These are phyloP conservation scores for Malus hybrid DNA, from an alignment of 331 rosid species.

Conservation along the genomic window DNA sequence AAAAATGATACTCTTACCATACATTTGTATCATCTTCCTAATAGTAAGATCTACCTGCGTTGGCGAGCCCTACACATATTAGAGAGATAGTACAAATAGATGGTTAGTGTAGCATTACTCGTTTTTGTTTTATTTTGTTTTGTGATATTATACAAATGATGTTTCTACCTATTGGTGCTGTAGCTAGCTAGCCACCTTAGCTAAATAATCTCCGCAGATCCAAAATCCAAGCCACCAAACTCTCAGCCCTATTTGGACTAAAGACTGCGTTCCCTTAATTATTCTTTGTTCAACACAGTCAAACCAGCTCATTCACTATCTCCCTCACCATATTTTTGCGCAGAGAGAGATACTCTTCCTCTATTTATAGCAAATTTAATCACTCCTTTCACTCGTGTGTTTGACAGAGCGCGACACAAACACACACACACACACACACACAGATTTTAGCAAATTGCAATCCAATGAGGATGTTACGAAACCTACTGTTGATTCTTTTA, in stretches of 20 bases:
- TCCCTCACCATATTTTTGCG: conserved; percentile 1
- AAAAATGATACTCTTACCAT: too few species aligned
- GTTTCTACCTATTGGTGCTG: too few species aligned
- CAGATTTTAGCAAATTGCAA: not conserved
- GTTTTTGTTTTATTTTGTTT: too few species aligned
- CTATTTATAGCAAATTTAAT: not conserved
- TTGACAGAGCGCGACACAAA: not conserved
- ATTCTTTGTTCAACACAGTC: not conserved
- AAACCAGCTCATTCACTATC: not conserved
- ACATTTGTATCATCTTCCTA: too few species aligned
- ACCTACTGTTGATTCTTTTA: not conserved
- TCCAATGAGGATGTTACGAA: conserved; percentile 8
- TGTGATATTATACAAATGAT: too few species aligned
- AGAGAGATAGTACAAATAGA: too few species aligned
- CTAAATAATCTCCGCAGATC: conserved; percentile 4
- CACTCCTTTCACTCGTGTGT: not conserved
- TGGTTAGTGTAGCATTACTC: too few species aligned
- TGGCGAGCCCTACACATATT: too few species aligned
- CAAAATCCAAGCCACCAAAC: conserved; percentile 52
- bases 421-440: too few species aligned
- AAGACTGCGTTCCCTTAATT: not conserved
- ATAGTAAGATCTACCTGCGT: too few species aligned
- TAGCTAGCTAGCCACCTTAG: too few species aligned
- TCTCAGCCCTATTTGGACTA: conserved; percentile 25
- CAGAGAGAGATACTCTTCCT: not conserved